A percentile compares a stretch with the other conserved stretches of the same genome.
Conservation (phyloP, 116 monocot genomes). For the Zostera marina region DNA sequence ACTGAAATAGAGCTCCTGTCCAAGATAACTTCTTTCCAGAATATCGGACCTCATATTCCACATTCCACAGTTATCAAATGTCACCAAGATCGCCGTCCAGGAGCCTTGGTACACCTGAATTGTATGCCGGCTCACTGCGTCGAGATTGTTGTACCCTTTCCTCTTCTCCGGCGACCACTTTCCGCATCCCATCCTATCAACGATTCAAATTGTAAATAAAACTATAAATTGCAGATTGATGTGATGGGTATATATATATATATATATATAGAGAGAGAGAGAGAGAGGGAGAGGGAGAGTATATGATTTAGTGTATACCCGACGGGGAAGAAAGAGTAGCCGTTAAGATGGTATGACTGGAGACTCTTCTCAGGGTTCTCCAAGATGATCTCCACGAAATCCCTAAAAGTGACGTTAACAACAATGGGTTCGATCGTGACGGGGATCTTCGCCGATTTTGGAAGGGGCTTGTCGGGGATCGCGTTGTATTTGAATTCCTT, state of each 20-base stretch:
- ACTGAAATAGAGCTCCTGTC: slow-evolving; percentile 75
- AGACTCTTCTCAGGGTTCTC: slow-evolving; percentile 57
- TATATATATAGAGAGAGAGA: no score
- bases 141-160: slow-evolving; percentile 47
- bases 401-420: slow-evolving; percentile 23
- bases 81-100: slow-evolving; percentile 58
- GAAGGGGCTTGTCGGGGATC: slow-evolving; percentile 23
- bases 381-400: slow-evolving; percentile 57
- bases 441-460: neutral
- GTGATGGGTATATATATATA: no score
- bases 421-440: slow-evolving; percentile 27
- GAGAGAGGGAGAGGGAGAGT: no score
- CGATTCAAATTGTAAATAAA: neutral
- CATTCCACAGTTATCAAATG: slow-evolving; percentile 70
- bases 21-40: slow-evolving; percentile 51
- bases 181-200: slow-evolving; percentile 41
- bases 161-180: slow-evolving; percentile 35
- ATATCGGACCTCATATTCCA: slow-evolving; percentile 65
- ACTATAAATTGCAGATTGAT: no score
- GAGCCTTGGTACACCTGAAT: slow-evolving; percentile 72
- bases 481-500: slow-evolving; percentile 35
- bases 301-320: slow-evolving; percentile 39
- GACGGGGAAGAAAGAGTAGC: slow-evolving; percentile 70
- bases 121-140: slow-evolving; percentile 54
- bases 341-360: slow-evolving; percentile 54